phyloP scores from a whole-genome alignment of 169 alveolate species.

The Theileria parva region DNA sequence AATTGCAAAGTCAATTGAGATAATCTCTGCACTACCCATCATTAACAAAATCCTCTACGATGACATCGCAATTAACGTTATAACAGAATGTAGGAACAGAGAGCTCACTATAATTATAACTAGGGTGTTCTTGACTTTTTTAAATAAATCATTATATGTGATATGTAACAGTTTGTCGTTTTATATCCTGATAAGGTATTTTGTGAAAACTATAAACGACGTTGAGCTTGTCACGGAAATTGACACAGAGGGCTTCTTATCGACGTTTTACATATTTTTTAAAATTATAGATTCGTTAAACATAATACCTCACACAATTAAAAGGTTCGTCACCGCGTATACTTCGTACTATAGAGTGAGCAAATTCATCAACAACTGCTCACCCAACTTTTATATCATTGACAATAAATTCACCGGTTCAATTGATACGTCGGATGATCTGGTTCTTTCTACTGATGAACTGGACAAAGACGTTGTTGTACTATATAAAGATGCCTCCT shows the following conservation, averaged over 20 bases:
- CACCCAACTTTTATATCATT: slow-evolving; percentile 47
- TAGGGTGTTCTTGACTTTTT: slow-evolving; percentile 14
- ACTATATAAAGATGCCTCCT: slow-evolving; percentile 40
- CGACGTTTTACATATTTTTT: slow-evolving; percentile 32
- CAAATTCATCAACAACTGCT: slow-evolving; percentile 17
- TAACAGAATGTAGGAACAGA: slow-evolving; percentile 26
- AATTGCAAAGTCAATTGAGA: slow-evolving; percentile 21
- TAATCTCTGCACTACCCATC: slow-evolving; percentile 9
- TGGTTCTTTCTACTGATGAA: not conserved
- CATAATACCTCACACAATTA: slow-evolving; percentile 21
- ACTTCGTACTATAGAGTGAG: slow-evolving; percentile 34
- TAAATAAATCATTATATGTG: slow-evolving; percentile 20
- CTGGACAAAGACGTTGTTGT: slow-evolving; percentile 15
- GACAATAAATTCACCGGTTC: slow-evolving; percentile 18
- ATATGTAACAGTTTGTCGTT: slow-evolving; percentile 6
- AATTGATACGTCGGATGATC: too few species aligned
- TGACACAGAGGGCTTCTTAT: slow-evolving; percentile 26
- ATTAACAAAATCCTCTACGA: slow-evolving; percentile 28
- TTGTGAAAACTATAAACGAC: slow-evolving; percentile 16
- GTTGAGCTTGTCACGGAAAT: slow-evolving; percentile 1
- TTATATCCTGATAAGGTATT: slow-evolving; percentile 23
- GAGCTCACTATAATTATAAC: slow-evolving; percentile 32
- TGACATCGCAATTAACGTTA: slow-evolving; percentile 39
- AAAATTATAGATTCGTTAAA: slow-evolving; percentile 31
- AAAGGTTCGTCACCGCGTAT: slow-evolving; percentile 14